These are phyloP conservation scores for Populus euphratica DNA, from an alignment of 345 rosid genomes.

Conservation along the genomic window DNA sequence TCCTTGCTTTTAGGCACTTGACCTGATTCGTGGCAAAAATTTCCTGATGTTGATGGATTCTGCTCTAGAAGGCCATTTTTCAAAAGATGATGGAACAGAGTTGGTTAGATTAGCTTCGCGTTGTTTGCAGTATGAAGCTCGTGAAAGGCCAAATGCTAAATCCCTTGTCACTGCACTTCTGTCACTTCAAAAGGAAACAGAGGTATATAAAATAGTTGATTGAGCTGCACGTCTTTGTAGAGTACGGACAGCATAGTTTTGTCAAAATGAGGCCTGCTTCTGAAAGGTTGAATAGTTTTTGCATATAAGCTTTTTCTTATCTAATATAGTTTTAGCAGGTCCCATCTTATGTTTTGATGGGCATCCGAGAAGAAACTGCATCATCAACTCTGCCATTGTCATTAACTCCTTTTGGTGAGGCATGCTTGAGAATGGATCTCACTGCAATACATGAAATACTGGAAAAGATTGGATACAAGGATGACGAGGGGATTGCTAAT, in stretches of 20 bases:
- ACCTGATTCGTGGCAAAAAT: constrained; percentile 85
- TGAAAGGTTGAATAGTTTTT: not conserved
- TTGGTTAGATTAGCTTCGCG: constrained; percentile 82
- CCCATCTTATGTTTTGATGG: constrained; percentile 61
- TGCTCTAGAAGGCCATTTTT: constrained; percentile 86
- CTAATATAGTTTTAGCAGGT: constrained; percentile 40
- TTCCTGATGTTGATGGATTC: constrained; percentile 95
- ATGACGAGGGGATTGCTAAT: constrained; percentile 76
- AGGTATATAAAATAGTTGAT: constrained; percentile 35
- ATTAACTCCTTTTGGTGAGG: constrained; percentile 69
- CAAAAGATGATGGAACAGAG: constrained; percentile 93
- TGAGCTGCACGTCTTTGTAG: not conserved
- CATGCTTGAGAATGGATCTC: constrained; percentile 73
- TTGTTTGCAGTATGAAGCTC: constrained; percentile 86
- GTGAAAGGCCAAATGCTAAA: constrained; percentile 88
- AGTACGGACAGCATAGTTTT: too few relatives aligned
- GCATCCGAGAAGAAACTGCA: constrained; percentile 53
- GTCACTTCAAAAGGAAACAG: constrained; percentile 77
- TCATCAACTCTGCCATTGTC: constrained; percentile 43
- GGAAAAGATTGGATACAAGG: constrained; percentile 71
- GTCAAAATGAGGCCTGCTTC: not conserved
- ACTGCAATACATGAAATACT: constrained; percentile 76
- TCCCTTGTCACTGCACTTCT: constrained; percentile 68
- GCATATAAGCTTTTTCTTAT: not conserved
- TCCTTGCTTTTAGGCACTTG: constrained; percentile 66